phyloP scores from a whole-genome alignment of 306 rosid species.

The Inga leiocalycina region DNA sequence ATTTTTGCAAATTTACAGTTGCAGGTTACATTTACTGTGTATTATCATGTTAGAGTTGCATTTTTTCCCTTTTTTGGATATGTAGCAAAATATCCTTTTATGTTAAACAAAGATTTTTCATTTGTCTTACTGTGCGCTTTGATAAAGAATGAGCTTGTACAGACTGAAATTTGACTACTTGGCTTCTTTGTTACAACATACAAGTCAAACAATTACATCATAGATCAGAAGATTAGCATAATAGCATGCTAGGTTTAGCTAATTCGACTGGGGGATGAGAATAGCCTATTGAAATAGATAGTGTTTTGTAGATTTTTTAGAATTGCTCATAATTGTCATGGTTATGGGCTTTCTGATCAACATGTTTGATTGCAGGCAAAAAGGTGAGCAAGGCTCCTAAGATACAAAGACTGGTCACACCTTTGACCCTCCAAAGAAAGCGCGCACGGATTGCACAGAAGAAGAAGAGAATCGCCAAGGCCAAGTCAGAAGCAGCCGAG shows the following conservation, averaged over 20 bases:
- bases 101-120: background rate
- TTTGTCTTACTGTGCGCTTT: background rate
- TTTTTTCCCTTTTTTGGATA: background rate
- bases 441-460: constrained; percentile 40
- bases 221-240: background rate
- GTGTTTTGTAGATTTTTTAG: background rate
- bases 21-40: background rate
- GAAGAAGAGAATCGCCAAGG: constrained; percentile 50
- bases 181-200: background rate
- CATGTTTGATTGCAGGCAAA: constrained; percentile 30
- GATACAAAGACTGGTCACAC: constrained; percentile 29
- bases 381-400: constrained; percentile 48
- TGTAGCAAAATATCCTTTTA: no score
- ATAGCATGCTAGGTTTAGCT: background rate
- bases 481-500: constrained; percentile 44
- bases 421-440: constrained; percentile 44
- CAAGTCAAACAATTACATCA: background rate
- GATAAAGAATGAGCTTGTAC: background rate
- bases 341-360: background rate
- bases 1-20: background rate
- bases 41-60: background rate
- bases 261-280: background rate
- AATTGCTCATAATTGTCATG: background rate
- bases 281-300: background rate
- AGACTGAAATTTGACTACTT: background rate